These are phyloP conservation scores for Phytophthora crassamura DNA, from an alignment of 352 stramenopile species.

Conservation along the genomic window DNA sequence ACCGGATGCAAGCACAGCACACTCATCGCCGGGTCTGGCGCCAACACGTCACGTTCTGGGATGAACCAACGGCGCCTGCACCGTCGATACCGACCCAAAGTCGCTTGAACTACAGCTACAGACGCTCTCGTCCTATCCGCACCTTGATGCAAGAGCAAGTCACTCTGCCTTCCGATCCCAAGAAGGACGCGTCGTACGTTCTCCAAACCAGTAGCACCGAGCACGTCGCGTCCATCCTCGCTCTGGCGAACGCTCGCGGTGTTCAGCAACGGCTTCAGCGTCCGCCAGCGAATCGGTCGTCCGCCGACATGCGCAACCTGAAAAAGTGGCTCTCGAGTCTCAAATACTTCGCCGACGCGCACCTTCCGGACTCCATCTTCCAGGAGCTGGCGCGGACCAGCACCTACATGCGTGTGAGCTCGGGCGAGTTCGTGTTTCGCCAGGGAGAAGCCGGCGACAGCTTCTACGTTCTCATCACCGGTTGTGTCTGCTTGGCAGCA, in stretches of 20 bases:
- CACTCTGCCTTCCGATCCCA: neutral
- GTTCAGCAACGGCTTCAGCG: slow-evolving; percentile 52
- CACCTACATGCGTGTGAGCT: slow-evolving; percentile 45
- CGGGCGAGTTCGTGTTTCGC: slow-evolving; percentile 75
- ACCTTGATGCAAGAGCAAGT: slow-evolving; percentile 7
- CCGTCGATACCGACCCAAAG: neutral
- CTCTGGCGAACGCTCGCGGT: slow-evolving; percentile 38
- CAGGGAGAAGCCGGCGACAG: slow-evolving; percentile 70
- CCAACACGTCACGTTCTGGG: slow-evolving; percentile 51
- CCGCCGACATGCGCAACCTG: slow-evolving; percentile 57
- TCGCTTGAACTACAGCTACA: slow-evolving; percentile 7
- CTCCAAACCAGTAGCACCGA: slow-evolving; percentile 48
- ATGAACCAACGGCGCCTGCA: slow-evolving; percentile 15
- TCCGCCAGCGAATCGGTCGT: slow-evolving; percentile 41
- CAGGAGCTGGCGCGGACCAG: slow-evolving; percentile 62
- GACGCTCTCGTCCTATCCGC: slow-evolving; percentile 2
- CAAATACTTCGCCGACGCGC: slow-evolving; percentile 72
- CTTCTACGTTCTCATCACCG: slow-evolving; percentile 80
- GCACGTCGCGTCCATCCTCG: slow-evolving; percentile 41
- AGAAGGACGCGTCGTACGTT: slow-evolving; percentile 42
- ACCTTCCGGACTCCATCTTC: slow-evolving; percentile 55
- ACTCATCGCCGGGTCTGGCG: slow-evolving; percentile 61
- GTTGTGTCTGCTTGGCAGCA: slow-evolving; percentile 65
- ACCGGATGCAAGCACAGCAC: slow-evolving; percentile 52
- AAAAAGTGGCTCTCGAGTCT: slow-evolving; percentile 71